Evolutionary conservation across 768 basidiomycete species (phyloP), one percentile per base, ranked within the genome.

Genomic region (Ramaria sp.): DNA sequence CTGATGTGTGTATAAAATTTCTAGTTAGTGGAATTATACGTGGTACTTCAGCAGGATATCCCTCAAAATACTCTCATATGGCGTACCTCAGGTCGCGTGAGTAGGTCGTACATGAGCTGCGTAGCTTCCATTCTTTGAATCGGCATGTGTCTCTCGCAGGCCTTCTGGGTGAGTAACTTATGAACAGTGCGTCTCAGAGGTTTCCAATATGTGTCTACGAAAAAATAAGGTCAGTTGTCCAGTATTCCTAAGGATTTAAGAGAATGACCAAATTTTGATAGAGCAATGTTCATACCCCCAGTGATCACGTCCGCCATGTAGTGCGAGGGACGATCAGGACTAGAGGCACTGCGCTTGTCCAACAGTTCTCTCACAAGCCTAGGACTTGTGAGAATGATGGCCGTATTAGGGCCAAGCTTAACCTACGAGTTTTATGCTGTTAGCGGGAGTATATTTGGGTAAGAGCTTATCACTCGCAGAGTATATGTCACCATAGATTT

Each of bases 41-140:
- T 41, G 16, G 18, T 10, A 2, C 18, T n/a, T 34, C 2, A 3
- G 32, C 32, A 13, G 5, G 10, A 32, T 32, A 39, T 10, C 20
- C 18, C 18, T 10, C 28, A 13, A 49, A 27, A 24, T 50, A 34
- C 10, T 16, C 13, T 34, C 16, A 1, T 28, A 52, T 41, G 18
- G 32, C 62, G 44, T 60, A 58, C 65, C 59, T 63, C 60, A 44
- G 61, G 67, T 43, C 57, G 51, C 32, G 57, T 55, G 22, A 70
- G 57, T 18, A 70, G 37, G 43, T 68, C 63, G 45, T 62, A 56
- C 50, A 65, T 48, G 20, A 69, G 62, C 39, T 68, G 68, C 8
- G 58, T 57, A 3, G 66, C 57, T 50, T 69, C 68, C 1, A 64
- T 66, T 7, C 50, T 53, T 45, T 67, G 66, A n/a, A 67, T 63